Evolutionary conservation across 2,329 filamentous ascomycete genomes (phyloP).

Genomic region (Boeremia lycopersici): DNA sequence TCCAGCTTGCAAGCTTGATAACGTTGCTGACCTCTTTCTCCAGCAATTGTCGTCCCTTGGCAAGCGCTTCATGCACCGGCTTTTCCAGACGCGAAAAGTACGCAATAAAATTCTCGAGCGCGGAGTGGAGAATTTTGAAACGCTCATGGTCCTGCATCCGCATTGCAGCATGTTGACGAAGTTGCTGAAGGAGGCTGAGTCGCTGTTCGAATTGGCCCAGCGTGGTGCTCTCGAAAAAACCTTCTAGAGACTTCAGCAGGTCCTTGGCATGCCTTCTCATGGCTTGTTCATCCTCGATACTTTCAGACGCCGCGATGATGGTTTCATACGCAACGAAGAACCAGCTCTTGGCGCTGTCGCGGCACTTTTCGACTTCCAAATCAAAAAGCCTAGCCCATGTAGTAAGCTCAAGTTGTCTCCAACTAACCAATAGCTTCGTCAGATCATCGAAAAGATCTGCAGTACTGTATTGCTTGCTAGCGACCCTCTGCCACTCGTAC

Average conservation of each 20-base stretch:
- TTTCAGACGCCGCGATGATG: constrained; percentile 75
- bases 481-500: constrained; percentile 94
- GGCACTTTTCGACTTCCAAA: constrained; percentile 76
- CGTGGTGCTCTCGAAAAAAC: constrained; percentile 79
- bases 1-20: constrained; percentile 95
- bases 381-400: constrained; percentile 92
- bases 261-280: constrained; percentile 68
- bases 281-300: constrained; percentile 63
- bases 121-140: constrained; percentile 63
- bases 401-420: constrained; percentile 87
- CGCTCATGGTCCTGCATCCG: constrained; percentile 59
- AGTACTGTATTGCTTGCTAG: constrained; percentile 77
- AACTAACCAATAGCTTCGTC: constrained; percentile 80
- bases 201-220: constrained; percentile 80
- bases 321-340: constrained; percentile 97
- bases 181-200: constrained; percentile 68
- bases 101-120: constrained; percentile 75
- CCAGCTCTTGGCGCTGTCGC: constrained; percentile 83
- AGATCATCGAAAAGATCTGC: constrained; percentile 74
- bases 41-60: constrained; percentile 71
- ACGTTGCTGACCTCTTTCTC: constrained; percentile 94
- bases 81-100: constrained; percentile 76
- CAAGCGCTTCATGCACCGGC: constrained; percentile 68
- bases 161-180: constrained; percentile 68
- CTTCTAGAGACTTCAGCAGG: constrained; percentile 76